Evolutionary conservation across 1,284 basidiomycete genomes (phyloP).

Genomic region (Vanrija pseudolonga): DNA sequence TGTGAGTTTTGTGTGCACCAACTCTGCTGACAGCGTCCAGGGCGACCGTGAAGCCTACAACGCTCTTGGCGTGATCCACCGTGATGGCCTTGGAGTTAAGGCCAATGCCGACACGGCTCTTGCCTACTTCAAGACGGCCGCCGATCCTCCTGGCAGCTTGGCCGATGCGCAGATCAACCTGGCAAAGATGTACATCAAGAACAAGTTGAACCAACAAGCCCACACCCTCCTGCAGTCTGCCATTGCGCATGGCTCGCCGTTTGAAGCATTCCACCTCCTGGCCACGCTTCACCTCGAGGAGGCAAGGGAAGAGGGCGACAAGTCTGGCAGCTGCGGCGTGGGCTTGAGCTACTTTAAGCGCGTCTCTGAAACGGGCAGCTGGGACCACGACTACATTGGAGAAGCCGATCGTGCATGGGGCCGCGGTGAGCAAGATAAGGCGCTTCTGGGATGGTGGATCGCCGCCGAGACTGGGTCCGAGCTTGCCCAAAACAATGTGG

Average conservation of each 20-base stretch:
- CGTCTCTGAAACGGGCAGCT: slow-evolving; percentile 79
- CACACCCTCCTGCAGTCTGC: slow-evolving; percentile 68
- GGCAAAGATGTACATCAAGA: slow-evolving; percentile 73
- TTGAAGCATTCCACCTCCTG: slow-evolving; percentile 89
- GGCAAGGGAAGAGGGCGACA: slow-evolving; percentile 47
- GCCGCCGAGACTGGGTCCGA: slow-evolving; percentile 90
- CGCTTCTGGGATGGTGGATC: slow-evolving; percentile 85
- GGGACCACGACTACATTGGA: slow-evolving; percentile 76
- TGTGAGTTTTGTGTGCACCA: slow-evolving; percentile 22
- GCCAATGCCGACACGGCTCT: slow-evolving; percentile 56
- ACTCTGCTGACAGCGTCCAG: slow-evolving; percentile 29
- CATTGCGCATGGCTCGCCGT: slow-evolving; percentile 78
- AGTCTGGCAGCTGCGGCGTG: slow-evolving; percentile 65
- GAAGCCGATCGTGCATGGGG: slow-evolving; percentile 80
- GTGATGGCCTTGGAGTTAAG: slow-evolving; percentile 76
- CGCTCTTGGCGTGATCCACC: slow-evolving; percentile 82
- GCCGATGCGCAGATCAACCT: slow-evolving; percentile 89
- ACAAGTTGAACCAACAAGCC: slow-evolving; percentile 48
- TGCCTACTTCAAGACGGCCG: slow-evolving; percentile 70
- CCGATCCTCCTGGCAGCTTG: slow-evolving; percentile 53
- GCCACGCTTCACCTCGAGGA: slow-evolving; percentile 69
- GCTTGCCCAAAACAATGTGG: slow-evolving; percentile 92
- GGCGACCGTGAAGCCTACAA: slow-evolving; percentile 85
- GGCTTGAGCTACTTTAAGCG: slow-evolving; percentile 80
- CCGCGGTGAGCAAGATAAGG: slow-evolving; percentile 58